phyloP scores from a whole-genome alignment of 2,329 filamentous ascomycete genomes.

The Cordyceps cicadae region DNA sequence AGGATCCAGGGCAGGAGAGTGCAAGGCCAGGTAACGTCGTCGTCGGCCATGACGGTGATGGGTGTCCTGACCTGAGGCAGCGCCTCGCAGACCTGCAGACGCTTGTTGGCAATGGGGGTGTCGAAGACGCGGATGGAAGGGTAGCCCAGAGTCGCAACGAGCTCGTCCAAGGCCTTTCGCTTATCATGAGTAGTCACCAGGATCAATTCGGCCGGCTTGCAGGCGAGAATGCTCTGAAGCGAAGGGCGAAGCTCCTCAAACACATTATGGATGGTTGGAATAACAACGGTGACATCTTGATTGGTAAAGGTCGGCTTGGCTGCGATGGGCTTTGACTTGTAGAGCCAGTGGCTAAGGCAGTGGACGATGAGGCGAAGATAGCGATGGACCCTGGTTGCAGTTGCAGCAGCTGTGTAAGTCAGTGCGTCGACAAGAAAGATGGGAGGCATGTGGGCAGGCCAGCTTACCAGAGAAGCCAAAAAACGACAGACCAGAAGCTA shows the following conservation, averaged over 20 bases:
- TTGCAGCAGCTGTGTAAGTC: slow-evolving; percentile 15
- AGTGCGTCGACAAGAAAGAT: neutral
- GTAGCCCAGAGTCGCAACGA: slow-evolving; percentile 52
- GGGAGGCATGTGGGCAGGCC: neutral
- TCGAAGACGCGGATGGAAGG: slow-evolving; percentile 65
- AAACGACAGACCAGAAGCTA: slow-evolving; percentile 33
- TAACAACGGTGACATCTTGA: slow-evolving; percentile 85
- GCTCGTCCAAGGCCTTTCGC: slow-evolving; percentile 55
- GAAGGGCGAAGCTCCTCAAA: slow-evolving; percentile 78
- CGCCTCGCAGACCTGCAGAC: slow-evolving; percentile 84
- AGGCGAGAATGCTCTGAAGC: slow-evolving; percentile 66
- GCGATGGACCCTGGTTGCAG: slow-evolving; percentile 66
- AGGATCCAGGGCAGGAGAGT: slow-evolving; percentile 86
- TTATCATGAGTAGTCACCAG: slow-evolving; percentile 83
- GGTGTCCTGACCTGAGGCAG: slow-evolving; percentile 75
- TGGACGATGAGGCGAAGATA: slow-evolving; percentile 83
- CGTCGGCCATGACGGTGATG: slow-evolving; percentile 89
- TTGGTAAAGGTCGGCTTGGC: slow-evolving; percentile 71
- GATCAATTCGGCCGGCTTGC: slow-evolving; percentile 64
- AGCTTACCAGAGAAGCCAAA: slow-evolving; percentile 40
- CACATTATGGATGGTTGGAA: slow-evolving; percentile 83
- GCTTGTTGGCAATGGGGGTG: slow-evolving; percentile 86
- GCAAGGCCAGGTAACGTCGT: slow-evolving; percentile 87
- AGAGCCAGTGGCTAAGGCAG: slow-evolving; percentile 75
- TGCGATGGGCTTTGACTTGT: slow-evolving; percentile 76